A percentile compares a stretch with the other conserved stretches of the same genome.
Conservation (phyloP, 2,329 filamentous ascomycete species). For the Plectosphaerella plurivora region DNA sequence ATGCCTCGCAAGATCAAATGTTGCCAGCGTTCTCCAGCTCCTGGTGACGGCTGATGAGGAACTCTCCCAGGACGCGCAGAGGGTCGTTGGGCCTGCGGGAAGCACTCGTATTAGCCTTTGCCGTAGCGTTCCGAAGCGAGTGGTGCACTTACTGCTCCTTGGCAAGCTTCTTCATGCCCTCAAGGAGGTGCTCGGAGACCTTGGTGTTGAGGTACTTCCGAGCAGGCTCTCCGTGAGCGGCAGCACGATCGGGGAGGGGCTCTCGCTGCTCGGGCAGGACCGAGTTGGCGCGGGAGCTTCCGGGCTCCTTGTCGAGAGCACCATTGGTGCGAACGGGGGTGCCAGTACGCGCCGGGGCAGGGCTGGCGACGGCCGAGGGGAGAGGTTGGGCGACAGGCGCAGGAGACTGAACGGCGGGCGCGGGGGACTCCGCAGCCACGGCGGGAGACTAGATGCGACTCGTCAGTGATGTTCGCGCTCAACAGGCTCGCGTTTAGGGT, state of each 20-base stretch:
- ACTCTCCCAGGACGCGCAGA: slow-evolving; percentile 65
- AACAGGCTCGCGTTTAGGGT: not conserved
- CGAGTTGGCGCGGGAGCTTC: slow-evolving; percentile 49
- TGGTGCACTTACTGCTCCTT: slow-evolving; percentile 59
- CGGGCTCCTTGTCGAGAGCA: slow-evolving; percentile 22
- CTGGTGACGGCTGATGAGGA: slow-evolving; percentile 61
- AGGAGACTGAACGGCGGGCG: slow-evolving; percentile 26
- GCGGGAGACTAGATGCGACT: not conserved
- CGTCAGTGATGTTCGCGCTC: slow-evolving; percentile 1
- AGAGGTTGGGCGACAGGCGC: slow-evolving; percentile 25
- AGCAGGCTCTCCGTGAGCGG: slow-evolving; percentile 62
- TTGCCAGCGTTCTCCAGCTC: slow-evolving; percentile 48
- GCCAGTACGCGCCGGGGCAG: slow-evolving; percentile 38
- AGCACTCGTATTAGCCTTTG: slow-evolving; percentile 1
- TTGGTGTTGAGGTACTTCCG: slow-evolving; percentile 69
- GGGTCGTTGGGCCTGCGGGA: slow-evolving; percentile 58
- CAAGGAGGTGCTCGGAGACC: slow-evolving; percentile 62
- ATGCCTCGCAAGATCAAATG: not conserved
- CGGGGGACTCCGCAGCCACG: no score
- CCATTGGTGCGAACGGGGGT: slow-evolving; percentile 37
- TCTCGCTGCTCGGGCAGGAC: slow-evolving; percentile 49
- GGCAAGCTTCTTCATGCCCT: slow-evolving; percentile 70
- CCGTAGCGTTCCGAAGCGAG: not conserved
- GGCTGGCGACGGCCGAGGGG: slow-evolving; percentile 28
- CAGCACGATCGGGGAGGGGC: slow-evolving; percentile 55